Evolutionary conservation across 768 basidiomycete genomes (phyloP).

Genomic region (Boletus reticulatus): DNA sequence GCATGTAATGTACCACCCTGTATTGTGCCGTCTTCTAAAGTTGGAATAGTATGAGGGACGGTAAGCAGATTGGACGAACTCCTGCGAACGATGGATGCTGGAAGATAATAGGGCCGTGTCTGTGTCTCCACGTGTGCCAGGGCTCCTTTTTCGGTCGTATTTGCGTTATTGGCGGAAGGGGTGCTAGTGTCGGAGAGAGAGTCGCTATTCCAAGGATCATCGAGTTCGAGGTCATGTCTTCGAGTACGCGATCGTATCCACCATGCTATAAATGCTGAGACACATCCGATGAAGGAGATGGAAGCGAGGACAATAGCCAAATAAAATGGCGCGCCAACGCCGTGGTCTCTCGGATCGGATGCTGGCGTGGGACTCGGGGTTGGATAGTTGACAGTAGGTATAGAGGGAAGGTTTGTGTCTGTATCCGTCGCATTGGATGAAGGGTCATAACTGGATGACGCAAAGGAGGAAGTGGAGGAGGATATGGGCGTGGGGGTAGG

Average conservation of each 20-base stretch:
- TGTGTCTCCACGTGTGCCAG: constrained; percentile 14
- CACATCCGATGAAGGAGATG: constrained; percentile 42
- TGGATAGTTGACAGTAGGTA: constrained; percentile 24
- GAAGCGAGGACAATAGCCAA: constrained; percentile 48
- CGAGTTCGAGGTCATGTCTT: constrained; percentile 32
- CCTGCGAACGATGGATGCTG: constrained; percentile 21
- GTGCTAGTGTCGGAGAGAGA: constrained; percentile 1
- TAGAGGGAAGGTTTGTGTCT: constrained; percentile 20
- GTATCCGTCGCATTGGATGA: constrained; percentile 11
- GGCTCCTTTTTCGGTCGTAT: constrained; percentile 1
- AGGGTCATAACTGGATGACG: constrained; percentile 4
- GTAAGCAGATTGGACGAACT: constrained; percentile 18
- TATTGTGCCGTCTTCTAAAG: neutral
- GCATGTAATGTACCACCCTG: constrained; percentile 2
- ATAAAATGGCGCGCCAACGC: constrained; percentile 43
- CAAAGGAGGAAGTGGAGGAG: neutral
- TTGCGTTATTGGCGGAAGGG: neutral
- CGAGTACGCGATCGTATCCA: constrained; percentile 42
- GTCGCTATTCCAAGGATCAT: constrained; percentile 30
- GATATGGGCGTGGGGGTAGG: constrained; percentile 2
- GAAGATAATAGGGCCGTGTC: constrained; percentile 20
- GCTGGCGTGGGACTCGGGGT: constrained; percentile 23
- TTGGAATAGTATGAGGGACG: constrained; percentile 14
- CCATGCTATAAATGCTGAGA: constrained; percentile 50
- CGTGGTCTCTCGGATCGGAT: constrained; percentile 19